phyloP scores from a whole-genome alignment of 163 green algal species.

The Chlorella variabilis region DNA sequence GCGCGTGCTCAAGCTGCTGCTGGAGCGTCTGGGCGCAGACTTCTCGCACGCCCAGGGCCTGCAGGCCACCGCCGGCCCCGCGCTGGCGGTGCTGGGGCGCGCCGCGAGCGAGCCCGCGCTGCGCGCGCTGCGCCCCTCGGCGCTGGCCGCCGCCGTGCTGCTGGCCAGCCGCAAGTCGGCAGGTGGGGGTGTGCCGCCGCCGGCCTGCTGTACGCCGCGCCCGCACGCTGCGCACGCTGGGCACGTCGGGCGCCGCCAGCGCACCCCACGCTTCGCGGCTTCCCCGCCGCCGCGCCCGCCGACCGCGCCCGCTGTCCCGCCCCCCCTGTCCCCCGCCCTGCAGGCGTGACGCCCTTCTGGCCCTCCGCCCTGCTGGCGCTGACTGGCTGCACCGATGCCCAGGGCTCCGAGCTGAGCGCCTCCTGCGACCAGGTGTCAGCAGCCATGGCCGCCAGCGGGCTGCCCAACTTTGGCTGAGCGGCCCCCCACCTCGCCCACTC shows the following conservation, averaged over 20 bases:
- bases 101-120: conserved; percentile 17
- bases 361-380: conserved; percentile 59
- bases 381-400: conserved; percentile 43
- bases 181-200: too few species aligned
- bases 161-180: conserved; percentile 23
- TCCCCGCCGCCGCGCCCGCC: too few species aligned
- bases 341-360: conserved; percentile 66
- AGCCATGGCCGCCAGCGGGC: neutral
- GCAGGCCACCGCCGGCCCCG: conserved; percentile 27
- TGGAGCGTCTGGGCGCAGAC: conserved; percentile 62
- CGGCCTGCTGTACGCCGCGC: too few species aligned
- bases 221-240: too few species aligned
- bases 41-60: conserved; percentile 15
- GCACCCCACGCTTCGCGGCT: too few species aligned
- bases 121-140: conserved; percentile 36
- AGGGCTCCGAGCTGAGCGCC: conserved; percentile 15
- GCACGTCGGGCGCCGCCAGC: too few species aligned
- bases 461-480: neutral
- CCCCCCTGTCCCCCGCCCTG: neutral
- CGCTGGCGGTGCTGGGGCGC: conserved; percentile 43
- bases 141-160: conserved; percentile 54
- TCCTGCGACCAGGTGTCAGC: neutral
- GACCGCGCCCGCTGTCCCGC: neutral
- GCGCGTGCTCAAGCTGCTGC: conserved; percentile 60
- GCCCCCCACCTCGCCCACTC: neutral